A percentile compares a stretch with the other conserved stretches of the same genome.
Evolutionary conservation across 2,329 filamentous ascomycete species (phyloP).

Genomic region (Sarocladium oryzae): DNA sequence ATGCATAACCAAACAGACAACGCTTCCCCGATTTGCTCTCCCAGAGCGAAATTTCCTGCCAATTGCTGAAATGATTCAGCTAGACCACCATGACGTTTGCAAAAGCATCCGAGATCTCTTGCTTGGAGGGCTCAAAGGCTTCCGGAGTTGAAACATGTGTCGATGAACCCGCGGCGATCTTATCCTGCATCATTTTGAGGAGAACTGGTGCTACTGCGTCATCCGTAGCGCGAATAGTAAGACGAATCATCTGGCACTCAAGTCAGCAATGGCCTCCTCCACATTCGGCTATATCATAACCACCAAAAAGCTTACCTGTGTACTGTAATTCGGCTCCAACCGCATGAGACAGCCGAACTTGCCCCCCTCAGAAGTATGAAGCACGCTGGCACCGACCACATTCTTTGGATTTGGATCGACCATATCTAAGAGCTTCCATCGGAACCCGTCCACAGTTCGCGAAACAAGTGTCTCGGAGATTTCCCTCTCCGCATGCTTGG

Average conservation of each 20-base stretch:
- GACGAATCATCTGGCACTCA: constrained; percentile 74
- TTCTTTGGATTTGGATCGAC: constrained; percentile 94
- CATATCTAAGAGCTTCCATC: constrained; percentile 77
- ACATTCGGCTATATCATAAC: too few species aligned
- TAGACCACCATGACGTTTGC: constrained; percentile 46
- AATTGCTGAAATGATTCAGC: neutral
- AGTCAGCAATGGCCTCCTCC: too few species aligned
- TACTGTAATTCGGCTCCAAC: constrained; percentile 88
- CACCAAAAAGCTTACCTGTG: constrained; percentile 73
- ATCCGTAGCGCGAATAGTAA: constrained; percentile 91
- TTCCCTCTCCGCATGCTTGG: constrained; percentile 46
- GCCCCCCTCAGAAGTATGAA: constrained; percentile 74
- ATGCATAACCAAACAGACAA: neutral
- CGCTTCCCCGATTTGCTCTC: neutral
- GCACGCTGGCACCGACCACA: constrained; percentile 82
- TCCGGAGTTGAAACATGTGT: constrained; percentile 26
- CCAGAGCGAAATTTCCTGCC: neutral
- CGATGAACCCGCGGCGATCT: constrained; percentile 53
- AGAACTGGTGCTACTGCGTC: constrained; percentile 77
- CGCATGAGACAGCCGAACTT: constrained; percentile 93
- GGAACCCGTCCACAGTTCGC: constrained; percentile 72
- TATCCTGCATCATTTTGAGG: constrained; percentile 81
- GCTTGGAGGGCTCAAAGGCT: constrained; percentile 32
- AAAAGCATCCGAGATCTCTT: constrained; percentile 50
- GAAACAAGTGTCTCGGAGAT: constrained; percentile 67